Evolutionary conservation across 2,329 filamentous ascomycete genomes (phyloP), one percentile per base, ranked within the genome.

Genomic region (Claviceps citrina): DNA sequence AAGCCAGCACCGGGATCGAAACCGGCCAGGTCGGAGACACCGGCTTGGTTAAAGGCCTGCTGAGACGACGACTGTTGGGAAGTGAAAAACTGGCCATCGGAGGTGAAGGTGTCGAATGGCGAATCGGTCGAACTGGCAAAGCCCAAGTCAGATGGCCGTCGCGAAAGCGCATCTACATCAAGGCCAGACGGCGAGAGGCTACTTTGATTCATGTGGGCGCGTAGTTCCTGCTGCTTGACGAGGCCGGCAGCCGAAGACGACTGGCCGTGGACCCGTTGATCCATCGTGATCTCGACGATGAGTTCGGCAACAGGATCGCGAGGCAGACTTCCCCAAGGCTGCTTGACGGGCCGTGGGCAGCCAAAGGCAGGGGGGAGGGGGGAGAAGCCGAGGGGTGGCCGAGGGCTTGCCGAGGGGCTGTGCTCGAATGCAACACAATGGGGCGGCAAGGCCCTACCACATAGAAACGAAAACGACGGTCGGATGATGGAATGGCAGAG

Each of bases 201-300:
- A 49, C 65, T 71, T 58, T 76, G 74, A 58, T 71, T 81, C 78
- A 81, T 79, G 77, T 76, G 68, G 64, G 65, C 57, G 55, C 61
- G 62, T 53, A 72, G 67, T 15, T 33, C 16, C 50, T 68, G 68
- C 53, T 71, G 68, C 47, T 67, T 67, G 54, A 32, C 39, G 12
- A 44, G 45, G 34, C 37, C 42, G 36, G 41, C 28, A 26, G 66
- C 65, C 53, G 77, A 78, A 49, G 70, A 72, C 50, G 76, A 79
- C 54, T 75, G 74, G 55, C 54, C 57, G 47, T 61, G 60, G 51
- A 51, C 51, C 46, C 62, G 58, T 48, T 62, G 61, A 56, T 63
- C 61, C 62, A 65, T 65, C 52, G 19, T 24, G n/a, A 52, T 55
- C 51, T 49, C 52, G 45, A 39, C 31, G 36, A 32, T 19, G 38